Evolutionary conservation across 495 filamentous ascomycete genomes (phyloP), one percentile per base, ranked within the genome.

Genomic region (Sphaerosporella brunnea): DNA sequence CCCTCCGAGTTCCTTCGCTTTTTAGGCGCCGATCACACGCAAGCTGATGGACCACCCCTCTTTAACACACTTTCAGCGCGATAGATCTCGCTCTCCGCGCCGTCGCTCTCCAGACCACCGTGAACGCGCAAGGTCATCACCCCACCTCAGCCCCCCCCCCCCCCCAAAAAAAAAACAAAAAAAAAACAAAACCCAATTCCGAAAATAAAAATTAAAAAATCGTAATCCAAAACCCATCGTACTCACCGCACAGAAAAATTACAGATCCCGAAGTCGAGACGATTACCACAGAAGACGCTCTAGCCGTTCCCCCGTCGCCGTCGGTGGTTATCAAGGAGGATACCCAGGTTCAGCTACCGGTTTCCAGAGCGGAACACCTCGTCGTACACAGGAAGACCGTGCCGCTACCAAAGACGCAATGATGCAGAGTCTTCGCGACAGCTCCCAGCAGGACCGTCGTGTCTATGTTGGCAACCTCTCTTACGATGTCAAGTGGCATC

Each of bases 401-500:
- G 71, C 75, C 42, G 77, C 73, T 51, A 79, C 82, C 51, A 86
- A 92, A 68, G 87, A 94, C 64, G 79, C 84, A 61, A 93, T 92
- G 83, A 88, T 95, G 84, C 80, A 80, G 66, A 81, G 75, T 58
- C 76, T 95, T 53, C 77, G 84, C 57, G 90, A 95, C 55, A 79
- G 81, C 13, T 96, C 90, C 54, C 90, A 95, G 65, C 90, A 96
- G 68, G 90, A 96, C 71, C 88, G 90, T 58, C 85, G 88, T 35
- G 90, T 97, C 75, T 97, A 97, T 68, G 92, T 97, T 62, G 90
- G 90, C 67, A 97, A 97, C 60, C 73, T 97, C 53, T 86, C 85
- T 35, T 97, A 97, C 68, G 90, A 97, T 74, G 90, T 97, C 58
- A 97, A 97, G 69, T 97, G 92, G 92, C 87, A 94, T 71, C 88